Conservation (phyloP, 257 asterid species). For the Gentiana macrophylla region DNA sequence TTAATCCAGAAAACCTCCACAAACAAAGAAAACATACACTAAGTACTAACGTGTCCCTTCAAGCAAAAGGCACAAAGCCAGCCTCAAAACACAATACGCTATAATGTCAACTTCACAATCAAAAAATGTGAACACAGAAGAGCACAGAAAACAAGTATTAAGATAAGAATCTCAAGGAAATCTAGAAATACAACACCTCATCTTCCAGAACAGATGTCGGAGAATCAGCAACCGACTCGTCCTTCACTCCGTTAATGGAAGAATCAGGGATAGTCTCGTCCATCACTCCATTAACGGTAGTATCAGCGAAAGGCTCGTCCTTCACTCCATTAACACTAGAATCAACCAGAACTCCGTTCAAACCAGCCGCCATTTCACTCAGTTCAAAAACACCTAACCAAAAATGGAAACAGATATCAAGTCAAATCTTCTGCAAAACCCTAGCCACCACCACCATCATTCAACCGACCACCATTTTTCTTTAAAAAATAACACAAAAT, state of each 20-base stretch:
- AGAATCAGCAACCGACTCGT: slow-evolving; percentile 53
- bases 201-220: slow-evolving; percentile 97
- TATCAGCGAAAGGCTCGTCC: slow-evolving; percentile 8
- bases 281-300: slow-evolving; percentile 40
- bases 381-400: slow-evolving; percentile 5
- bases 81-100: not conserved
- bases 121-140: no score
- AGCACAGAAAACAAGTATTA: no score
- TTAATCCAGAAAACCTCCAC: no score
- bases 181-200: slow-evolving; percentile 34
- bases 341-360: not conserved
- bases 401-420: not conserved
- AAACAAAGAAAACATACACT: not conserved
- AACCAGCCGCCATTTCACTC: slow-evolving; percentile 9
- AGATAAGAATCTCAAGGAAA: not conserved
- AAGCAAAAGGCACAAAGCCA: not conserved
- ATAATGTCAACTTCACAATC: no score
- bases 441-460: not conserved
- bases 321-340: slow-evolving; percentile 16
- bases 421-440: slow-evolving; percentile 1
- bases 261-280: slow-evolving; percentile 53
- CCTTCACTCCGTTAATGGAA: slow-evolving; percentile 43
- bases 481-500: not conserved
- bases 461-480: not conserved
- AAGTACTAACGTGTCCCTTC: no score